A percentile compares a stretch with the other conserved stretches of the same genome.
phyloP scores from a whole-genome alignment of 805 yeast genomes.

The Candida pini region DNA sequence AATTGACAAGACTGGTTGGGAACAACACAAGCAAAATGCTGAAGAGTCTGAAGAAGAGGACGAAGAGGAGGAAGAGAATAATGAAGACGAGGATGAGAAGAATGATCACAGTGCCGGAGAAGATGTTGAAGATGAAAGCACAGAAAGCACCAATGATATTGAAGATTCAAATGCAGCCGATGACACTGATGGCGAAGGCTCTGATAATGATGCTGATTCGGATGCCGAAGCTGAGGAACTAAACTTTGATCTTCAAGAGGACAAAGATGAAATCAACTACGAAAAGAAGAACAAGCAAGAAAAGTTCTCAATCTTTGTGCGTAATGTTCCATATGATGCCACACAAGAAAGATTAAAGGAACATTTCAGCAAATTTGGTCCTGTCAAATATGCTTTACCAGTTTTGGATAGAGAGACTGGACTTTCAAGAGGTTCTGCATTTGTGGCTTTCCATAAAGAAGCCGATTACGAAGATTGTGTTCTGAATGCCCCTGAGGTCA shows the following conservation, averaged over 20 bases:
- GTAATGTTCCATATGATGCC: slow-evolving; percentile 94
- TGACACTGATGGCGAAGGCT: slow-evolving; percentile 27
- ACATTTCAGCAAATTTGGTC: slow-evolving; percentile 81
- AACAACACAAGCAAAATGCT: slow-evolving; percentile 42
- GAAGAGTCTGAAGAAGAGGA: slow-evolving; percentile 36
- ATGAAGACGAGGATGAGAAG: slow-evolving; percentile 28
- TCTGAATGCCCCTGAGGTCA: slow-evolving; percentile 68
- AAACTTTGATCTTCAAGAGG: slow-evolving; percentile 11
- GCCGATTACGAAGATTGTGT: slow-evolving; percentile 65
- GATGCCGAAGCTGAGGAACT: slow-evolving; percentile 1
- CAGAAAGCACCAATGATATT: slow-evolving; percentile 27
- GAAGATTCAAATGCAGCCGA: slow-evolving; percentile 13
- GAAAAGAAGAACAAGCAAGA: slow-evolving; percentile 55
- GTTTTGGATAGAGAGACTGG: slow-evolving; percentile 84
- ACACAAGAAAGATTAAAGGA: slow-evolving; percentile 70
- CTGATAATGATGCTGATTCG: slow-evolving; percentile 30
- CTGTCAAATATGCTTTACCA: slow-evolving; percentile 88
- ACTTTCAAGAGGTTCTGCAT: slow-evolving; percentile 89
- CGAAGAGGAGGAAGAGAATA: slow-evolving; percentile 29
- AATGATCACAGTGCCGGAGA: slow-evolving; percentile 27
- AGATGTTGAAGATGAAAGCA: slow-evolving; percentile 23
- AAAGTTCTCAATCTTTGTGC: slow-evolving; percentile 69
- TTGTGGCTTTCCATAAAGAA: slow-evolving; percentile 72
- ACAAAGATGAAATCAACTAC: slow-evolving; percentile 24
- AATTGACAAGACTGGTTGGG: slow-evolving; percentile 83